Conservation (phyloP, 345 rosid species). For the Pugionium cornutum region DNA sequence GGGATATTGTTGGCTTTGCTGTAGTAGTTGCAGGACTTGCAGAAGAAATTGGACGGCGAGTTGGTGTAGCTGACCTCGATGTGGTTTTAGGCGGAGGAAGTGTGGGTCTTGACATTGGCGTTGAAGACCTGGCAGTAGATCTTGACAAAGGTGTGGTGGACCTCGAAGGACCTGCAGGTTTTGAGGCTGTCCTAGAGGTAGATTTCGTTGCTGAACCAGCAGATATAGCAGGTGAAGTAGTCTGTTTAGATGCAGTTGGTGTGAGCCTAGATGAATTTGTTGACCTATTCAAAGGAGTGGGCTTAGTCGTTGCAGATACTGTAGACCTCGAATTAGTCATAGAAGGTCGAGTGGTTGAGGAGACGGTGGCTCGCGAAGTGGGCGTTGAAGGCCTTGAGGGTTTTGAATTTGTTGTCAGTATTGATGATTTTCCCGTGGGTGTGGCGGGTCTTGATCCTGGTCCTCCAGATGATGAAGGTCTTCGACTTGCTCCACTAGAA, state of each 20-base stretch:
- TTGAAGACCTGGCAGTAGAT: conserved; percentile 74
- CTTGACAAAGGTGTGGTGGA: conserved; percentile 86
- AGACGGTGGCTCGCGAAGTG: conserved; percentile 67
- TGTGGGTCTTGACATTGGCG: conserved; percentile 79
- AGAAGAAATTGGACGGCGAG: conserved; percentile 72
- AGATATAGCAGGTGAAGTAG: conserved; percentile 47
- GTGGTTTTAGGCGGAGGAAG: conserved; percentile 64
- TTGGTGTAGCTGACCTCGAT: conserved; percentile 86
- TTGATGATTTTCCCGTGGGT: conserved; percentile 70
- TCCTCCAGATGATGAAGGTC: conserved; percentile 97
- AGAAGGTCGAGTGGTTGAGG: conserved; percentile 51
- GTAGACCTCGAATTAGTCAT: conserved; percentile 41
- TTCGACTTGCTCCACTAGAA: conserved; percentile 58
- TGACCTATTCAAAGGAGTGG: conserved; percentile 45
- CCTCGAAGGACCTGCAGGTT: conserved; percentile 63
- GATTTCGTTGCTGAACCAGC: conserved; percentile 48
- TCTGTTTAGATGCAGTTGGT: conserved; percentile 45
- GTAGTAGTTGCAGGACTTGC: conserved; percentile 44
- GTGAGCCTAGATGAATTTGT: conserved; percentile 48
- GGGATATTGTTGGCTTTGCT: conserved; percentile 46
- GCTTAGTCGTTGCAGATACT: conserved; percentile 44
- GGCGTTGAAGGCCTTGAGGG: conserved; percentile 85
- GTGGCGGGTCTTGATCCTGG: conserved; percentile 92
- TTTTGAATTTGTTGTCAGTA: conserved; percentile 56
- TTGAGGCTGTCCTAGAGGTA: conserved; percentile 41